These are phyloP conservation scores for Filosporella fistucella DNA, from an alignment of 495 filamentous ascomycete species.

Conservation along the genomic window DNA sequence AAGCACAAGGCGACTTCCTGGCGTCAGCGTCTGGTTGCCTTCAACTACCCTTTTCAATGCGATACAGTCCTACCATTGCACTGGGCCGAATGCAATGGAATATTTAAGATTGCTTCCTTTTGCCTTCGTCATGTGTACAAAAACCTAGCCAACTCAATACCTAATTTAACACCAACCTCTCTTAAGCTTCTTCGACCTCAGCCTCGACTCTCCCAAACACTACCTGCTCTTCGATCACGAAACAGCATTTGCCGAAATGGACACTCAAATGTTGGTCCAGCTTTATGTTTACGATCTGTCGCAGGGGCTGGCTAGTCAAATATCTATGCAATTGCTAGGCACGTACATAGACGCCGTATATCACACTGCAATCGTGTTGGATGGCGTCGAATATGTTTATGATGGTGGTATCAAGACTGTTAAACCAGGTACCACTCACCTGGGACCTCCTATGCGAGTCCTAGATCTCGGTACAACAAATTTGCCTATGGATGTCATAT, in stretches of 20 bases:
- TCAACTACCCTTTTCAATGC: no score
- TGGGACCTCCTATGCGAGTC: conserved; percentile 78
- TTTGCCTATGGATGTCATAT: conserved; percentile 75
- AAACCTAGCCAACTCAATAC: no score
- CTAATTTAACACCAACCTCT: no score
- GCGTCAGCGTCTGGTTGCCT: no score
- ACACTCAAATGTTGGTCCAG: conserved; percentile 74
- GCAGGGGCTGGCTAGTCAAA: conserved; percentile 49
- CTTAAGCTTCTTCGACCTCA: no score
- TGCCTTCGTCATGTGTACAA: no score
- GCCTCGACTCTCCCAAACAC: no score
- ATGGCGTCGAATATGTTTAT: conserved; percentile 52
- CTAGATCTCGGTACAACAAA: conserved; percentile 70
- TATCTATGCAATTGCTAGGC: conserved; percentile 52
- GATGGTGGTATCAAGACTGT: conserved; percentile 76
- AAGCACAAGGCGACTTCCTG: no score
- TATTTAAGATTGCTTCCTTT: no score
- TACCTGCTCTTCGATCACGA: not conserved
- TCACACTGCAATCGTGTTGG: conserved; percentile 62
- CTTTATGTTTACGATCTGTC: conserved; percentile 95
- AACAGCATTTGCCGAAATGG: not conserved
- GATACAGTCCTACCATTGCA: no score
- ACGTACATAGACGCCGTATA: conserved; percentile 44
- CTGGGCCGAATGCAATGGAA: no score
- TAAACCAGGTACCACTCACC: conserved; percentile 72